Base-by-base conservation (phyloP, 495 filamentous ascomycete species). In the Glarea lozoyensis region DNA sequence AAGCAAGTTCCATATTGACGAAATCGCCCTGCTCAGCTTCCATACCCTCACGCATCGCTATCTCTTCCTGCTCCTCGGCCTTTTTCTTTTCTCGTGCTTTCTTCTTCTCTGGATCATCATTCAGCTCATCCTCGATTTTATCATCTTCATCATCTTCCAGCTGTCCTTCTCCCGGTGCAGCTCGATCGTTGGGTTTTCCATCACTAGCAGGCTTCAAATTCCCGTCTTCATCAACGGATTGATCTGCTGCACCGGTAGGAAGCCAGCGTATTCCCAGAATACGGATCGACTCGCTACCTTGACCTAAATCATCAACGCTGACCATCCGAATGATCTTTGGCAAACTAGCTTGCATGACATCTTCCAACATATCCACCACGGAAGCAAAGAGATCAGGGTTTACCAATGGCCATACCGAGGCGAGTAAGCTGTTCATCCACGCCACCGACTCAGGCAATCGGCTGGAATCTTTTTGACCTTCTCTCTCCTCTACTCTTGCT, bases 11-110 rank as follows among this genome's bases (percentile, higher is more conserved):
- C 34, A 84, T 49, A 52, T 84, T 84, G 50, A 83, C 69, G 53
- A 84, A 84, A 48, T 84, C 78, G 4, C 81, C 82, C 52, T 83
- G 76, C 50, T 84, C 81, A 13, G 79, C 81, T 53, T 84, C 81
- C 73, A 83, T 78, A 0, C 79, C 79, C 49, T 82, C 75, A 7
- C 68, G 68, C 19, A 75, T 55, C 12, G 69, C 60, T 33, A 66
- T 52, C 37, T 75, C 57, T 21, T 75, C 64, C 23, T 71, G 58
- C 34, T 58, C 50, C 13, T 58, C n/a, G n/a, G n/a, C 42, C 39
- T 59, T 43, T 41, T 62, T 48, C 11, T 54, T 46, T 9, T 46
- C 43, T 5, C 50, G 46, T 10, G 56, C 46, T 7, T 51, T 50
- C 11, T 50, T 47, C 23, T 56, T 51, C 19, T 62, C 53, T 4